These are phyloP conservation scores for Metarhizium guizhouense DNA, from an alignment of 2,329 filamentous ascomycete genomes.

Conservation along the genomic window DNA sequence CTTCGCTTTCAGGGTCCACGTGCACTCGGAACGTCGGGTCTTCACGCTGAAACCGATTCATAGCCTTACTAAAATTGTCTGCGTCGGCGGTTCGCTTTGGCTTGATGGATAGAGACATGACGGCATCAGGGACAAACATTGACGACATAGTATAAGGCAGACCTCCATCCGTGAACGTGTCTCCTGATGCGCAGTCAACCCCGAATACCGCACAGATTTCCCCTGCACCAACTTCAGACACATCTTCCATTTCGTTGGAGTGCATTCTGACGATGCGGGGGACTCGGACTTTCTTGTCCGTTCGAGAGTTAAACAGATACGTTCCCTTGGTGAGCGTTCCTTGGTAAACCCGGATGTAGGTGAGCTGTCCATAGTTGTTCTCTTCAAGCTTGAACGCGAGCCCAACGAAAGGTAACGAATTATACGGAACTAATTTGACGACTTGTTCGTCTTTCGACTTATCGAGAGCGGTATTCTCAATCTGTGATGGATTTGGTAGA, in stretches of 20 bases:
- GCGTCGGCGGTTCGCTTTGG: slow-evolving; percentile 89
- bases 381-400: slow-evolving; percentile 98
- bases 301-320: slow-evolving; percentile 88
- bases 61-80: slow-evolving; percentile 94
- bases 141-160: slow-evolving; percentile 93
- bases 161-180: slow-evolving; percentile 93
- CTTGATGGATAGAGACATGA: slow-evolving; percentile 96
- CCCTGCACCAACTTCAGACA: slow-evolving; percentile 82
- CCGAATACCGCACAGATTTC: slow-evolving; percentile 99
- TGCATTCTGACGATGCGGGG: slow-evolving; percentile 99
- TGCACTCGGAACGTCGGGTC: slow-evolving; percentile 95
- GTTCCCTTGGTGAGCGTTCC: slow-evolving; percentile 80
- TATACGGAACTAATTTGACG: slow-evolving; percentile 87
- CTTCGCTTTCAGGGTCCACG: slow-evolving; percentile 83
- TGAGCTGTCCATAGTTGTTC: slow-evolving; percentile 96
- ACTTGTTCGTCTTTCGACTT: slow-evolving; percentile 66
- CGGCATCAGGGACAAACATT: slow-evolving; percentile 96
- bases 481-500: slow-evolving; percentile 82
- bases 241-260: slow-evolving; percentile 98
- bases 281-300: slow-evolving; percentile 91
- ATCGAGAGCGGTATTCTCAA: slow-evolving; percentile 84
- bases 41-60: slow-evolving; percentile 97
- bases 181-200: slow-evolving; percentile 93
- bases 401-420: slow-evolving; percentile 86
- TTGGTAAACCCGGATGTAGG: slow-evolving; percentile 97